Base-by-base conservation (phyloP, 1,284 basidiomycete species). In the Fomitopsis betulina region DNA sequence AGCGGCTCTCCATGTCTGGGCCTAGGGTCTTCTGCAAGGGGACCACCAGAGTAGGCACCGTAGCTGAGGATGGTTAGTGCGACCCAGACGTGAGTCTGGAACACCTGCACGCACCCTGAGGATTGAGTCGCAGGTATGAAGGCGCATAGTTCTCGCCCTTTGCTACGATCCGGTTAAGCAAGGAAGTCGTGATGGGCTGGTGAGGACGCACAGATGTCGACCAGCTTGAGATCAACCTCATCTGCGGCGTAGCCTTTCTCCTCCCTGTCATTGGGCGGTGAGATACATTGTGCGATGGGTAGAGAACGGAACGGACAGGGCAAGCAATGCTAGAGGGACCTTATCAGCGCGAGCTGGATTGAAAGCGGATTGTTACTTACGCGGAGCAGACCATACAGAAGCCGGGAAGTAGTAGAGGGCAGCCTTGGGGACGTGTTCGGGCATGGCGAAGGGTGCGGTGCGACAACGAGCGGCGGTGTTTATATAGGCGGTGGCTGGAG, bases 11-110 rank as follows among this genome's bases (percentile, higher is more conserved):
- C 35, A 87, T 81, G 40, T 89, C 90, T 4, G 83, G 76, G 3
- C 80, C 77, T 8, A 91, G 80, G 15, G 89, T 91, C 66, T 87
- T 87, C 64, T 85, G 76, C 19, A 91, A 75, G 0, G 93, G 93
- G 3, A 94, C 92, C 23, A 94, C 86, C 45, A 96, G 76, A 0
- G 89, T 89, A 5, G 93, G 93, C 0, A 95, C 82, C n/a, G 89
- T 92, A 13, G 85, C 91, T 89, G 62, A 35, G 51, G 19, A 42
- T 15, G 39, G 35, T 42, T 25, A 21, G 32, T 17, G 21, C 25
- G 17, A 8, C 19, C 5, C 47, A 23, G 27, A 25, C 1, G 25
- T 17, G 7, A 12, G 19, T 19, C 7, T 5, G 19, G 6, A 42
- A 7, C 35, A 12, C 7, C 4, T 15, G 25, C 23, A 55, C 67